These are phyloP conservation scores for Periconia sp. DNA, from an alignment of 2,329 filamentous ascomycete genomes.

Conservation along the genomic window DNA sequence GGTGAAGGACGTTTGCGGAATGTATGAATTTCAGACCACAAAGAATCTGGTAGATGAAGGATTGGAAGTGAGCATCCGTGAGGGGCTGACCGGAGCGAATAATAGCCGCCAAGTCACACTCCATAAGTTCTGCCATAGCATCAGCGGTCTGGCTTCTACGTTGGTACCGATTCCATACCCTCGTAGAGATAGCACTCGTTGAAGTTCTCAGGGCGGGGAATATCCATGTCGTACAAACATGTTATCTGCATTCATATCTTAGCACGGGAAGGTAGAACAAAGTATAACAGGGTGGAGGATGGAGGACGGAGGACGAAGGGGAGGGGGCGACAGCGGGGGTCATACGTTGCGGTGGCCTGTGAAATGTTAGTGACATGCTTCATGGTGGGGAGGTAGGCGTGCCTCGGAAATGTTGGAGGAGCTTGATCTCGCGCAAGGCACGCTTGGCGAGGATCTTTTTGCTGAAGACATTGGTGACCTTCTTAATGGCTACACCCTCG, in stretches of 20 bases:
- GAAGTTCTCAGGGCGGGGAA: slow-evolving; percentile 94
- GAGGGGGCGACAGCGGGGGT: slow-evolving; percentile 29
- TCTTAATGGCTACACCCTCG: slow-evolving; percentile 98
- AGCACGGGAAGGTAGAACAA: slow-evolving; percentile 32
- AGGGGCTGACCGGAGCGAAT: slow-evolving; percentile 95
- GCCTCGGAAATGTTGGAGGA: slow-evolving; percentile 90
- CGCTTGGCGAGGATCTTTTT: slow-evolving; percentile 99
- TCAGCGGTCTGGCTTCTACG: slow-evolving; percentile 20
- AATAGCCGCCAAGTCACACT: slow-evolving; percentile 96
- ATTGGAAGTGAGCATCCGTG: slow-evolving; percentile 98
- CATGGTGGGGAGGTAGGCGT: slow-evolving; percentile 9
- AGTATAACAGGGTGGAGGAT: slow-evolving; percentile 51
- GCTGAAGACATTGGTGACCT: slow-evolving; percentile 99
- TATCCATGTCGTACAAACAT: slow-evolving; percentile 99
- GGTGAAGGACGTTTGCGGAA: slow-evolving; percentile 95
- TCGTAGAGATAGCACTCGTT: slow-evolving; percentile 99
- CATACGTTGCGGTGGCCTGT: slow-evolving; percentile 52
- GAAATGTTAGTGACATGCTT: no score
- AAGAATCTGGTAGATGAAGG: slow-evolving; percentile 99
- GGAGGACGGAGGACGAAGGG: slow-evolving; percentile 1
- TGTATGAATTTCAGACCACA: slow-evolving; percentile 99
- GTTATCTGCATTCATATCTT: slow-evolving; percentile 70
- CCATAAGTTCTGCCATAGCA: slow-evolving; percentile 79
- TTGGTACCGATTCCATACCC: slow-evolving; percentile 56
- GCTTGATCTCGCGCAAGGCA: slow-evolving; percentile 95